Percentiles rank a stretch among this genome's conserved stretches.
phyloP scores from a whole-genome alignment of 2,329 filamentous ascomycete genomes.

The Exophiala spinifera region DNA sequence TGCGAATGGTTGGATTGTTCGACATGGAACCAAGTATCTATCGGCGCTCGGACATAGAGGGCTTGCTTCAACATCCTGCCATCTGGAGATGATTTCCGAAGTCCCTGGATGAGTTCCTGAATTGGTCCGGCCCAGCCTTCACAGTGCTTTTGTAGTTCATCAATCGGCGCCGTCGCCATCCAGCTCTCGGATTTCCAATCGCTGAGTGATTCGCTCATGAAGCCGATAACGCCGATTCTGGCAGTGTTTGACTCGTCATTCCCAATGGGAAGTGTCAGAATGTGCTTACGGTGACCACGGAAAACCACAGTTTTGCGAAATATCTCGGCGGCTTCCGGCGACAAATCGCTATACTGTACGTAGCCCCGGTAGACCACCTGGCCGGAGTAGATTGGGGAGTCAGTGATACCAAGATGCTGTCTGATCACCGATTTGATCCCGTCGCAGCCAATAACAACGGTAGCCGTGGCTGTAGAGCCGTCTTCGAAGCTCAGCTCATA shows the following conservation, averaged over 20 bases:
- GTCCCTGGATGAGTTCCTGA: constrained; percentile 35
- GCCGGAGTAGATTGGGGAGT: constrained; percentile 35
- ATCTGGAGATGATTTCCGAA: constrained; percentile 33
- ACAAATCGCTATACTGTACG: constrained; percentile 35
- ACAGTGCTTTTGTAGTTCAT: constrained; percentile 35
- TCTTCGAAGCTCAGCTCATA: constrained; percentile 20
- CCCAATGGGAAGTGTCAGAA: constrained; percentile 39
- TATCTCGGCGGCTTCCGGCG: constrained; percentile 32
- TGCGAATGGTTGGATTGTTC: constrained; percentile 28
- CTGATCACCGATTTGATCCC: constrained; percentile 27
- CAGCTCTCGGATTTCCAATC: constrained; percentile 37
- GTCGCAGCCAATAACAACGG: constrained; percentile 26
- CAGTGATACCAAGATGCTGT: constrained; percentile 29
- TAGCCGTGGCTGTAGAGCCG: constrained; percentile 12
- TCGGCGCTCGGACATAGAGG: constrained; percentile 35
- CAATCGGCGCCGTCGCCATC: constrained; percentile 32
- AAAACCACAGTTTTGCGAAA: constrained; percentile 38
- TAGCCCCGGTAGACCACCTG: constrained; percentile 40
- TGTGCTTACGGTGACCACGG: constrained; percentile 30
- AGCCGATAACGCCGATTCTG: constrained; percentile 37
- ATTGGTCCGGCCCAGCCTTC: constrained; percentile 36
- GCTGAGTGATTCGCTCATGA: constrained; percentile 39
- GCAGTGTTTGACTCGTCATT: constrained; percentile 35
- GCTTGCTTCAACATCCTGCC: constrained; percentile 37
- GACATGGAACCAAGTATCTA: constrained; percentile 34